Evolutionary conservation across 208 protist genomes (phyloP).

Genomic region (Sergeia podlipaevii): DNA sequence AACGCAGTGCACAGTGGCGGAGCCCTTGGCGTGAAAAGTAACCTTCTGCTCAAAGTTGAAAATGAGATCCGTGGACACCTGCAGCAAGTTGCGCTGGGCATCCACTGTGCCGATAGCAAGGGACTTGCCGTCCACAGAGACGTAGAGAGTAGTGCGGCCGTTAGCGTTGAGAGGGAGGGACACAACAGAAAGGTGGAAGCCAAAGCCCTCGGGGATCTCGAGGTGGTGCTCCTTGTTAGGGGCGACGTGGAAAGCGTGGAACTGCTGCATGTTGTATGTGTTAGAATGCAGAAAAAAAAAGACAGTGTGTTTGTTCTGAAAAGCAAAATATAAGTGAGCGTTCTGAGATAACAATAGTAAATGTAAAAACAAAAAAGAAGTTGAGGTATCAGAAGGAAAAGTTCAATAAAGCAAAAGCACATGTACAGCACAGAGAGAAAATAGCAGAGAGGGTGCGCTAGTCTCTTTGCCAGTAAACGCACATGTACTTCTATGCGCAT

Average conservation of each 20-base stretch:
- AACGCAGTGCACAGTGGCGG: slow-evolving; percentile 60
- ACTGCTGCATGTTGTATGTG: slow-evolving; percentile 66
- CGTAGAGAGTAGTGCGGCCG: slow-evolving; percentile 77
- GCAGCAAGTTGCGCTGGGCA: slow-evolving; percentile 45
- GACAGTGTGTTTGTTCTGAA: too few species aligned
- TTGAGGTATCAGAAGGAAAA: too few species aligned
- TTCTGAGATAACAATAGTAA: too few species aligned
- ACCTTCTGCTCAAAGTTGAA: slow-evolving; percentile 78
- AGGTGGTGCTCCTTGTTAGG: slow-evolving; percentile 68
- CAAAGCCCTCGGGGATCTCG: slow-evolving; percentile 35
- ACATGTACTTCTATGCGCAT: too few species aligned
- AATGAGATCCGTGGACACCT: slow-evolving; percentile 71
- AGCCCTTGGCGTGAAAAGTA: slow-evolving; percentile 77
- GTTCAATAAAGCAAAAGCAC: too few species aligned
- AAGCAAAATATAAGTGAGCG: too few species aligned
- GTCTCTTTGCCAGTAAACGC: too few species aligned
- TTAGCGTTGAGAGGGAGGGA: slow-evolving; percentile 59
- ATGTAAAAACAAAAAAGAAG: too few species aligned
- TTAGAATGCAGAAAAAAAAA: slow-evolving; percentile 5
- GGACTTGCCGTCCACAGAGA: slow-evolving; percentile 76
- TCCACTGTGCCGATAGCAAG: slow-evolving; percentile 73
- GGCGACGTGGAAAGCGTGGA: slow-evolving; percentile 74
- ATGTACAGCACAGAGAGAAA: too few species aligned
- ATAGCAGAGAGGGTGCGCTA: too few species aligned
- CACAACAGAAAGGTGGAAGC: slow-evolving; percentile 75